Base-by-base conservation (phyloP, 148 eudicot species). In the Chenopodium album region DNA sequence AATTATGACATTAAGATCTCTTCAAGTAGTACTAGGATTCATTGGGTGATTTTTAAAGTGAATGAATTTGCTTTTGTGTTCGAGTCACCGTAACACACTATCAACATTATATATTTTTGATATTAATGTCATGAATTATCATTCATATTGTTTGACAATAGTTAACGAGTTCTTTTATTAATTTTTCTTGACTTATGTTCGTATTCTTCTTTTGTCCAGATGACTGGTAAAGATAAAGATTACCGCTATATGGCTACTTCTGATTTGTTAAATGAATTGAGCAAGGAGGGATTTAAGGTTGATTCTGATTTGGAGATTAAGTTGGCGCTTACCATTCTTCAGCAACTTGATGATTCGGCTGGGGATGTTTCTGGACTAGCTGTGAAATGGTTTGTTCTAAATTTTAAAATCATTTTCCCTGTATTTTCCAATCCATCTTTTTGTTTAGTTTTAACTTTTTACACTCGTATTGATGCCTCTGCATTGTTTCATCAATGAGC, bases 291-390 rank as follows among this genome's bases (percentile, higher is more conserved):
- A 4, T 94, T 95, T 84, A 91, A 87, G 89, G 86, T 87, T 75
- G 98, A 94, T 86, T 75, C 82, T 69, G 97, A 95, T 76, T 88
- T 93, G 64, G 94, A 93, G 89, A 86, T 89, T 77, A 96, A 94
- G 84, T 80, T 96, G 90, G 90, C 93, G 23, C 91, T 85, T 81
- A 91, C 90, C 71, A 89, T 93, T 77, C 87, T 96, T 62, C 99
- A 94, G 81, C 99, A 96, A 84, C 97, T 96, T 70, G 94, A 96
- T 83, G 99, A 96, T 86, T 94, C 94, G 62, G 94, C 99, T 47
- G 98, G 98, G 59, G 99, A 96, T 84, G 95, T 96, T 50, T 96
- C 99, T 90, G 99, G 95, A 82, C 87, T 96, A 83, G 99, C 99
- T 73, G 97, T 96, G 50, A 96, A 96, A 91, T 96, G 99, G 99